Conservation (phyloP, 2,329 filamentous ascomycete species). For the Iodosphaeria phyllophila region DNA sequence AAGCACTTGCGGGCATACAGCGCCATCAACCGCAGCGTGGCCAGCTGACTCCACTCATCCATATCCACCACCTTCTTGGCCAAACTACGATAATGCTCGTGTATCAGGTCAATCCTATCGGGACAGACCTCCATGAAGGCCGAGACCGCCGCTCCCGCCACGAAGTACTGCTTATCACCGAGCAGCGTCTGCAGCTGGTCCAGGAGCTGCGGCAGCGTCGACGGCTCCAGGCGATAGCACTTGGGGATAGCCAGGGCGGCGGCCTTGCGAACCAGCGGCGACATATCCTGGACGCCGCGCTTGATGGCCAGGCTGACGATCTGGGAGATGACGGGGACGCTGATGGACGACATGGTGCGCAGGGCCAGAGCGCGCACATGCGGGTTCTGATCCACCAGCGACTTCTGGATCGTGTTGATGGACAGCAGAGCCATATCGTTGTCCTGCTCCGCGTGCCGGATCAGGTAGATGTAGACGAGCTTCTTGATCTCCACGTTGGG, state of each 20-base stretch:
- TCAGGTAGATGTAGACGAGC: slow-evolving; percentile 93
- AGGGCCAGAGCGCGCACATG: slow-evolving; percentile 82
- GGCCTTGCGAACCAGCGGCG: slow-evolving; percentile 77
- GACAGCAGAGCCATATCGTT: slow-evolving; percentile 88
- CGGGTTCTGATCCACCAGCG: slow-evolving; percentile 78
- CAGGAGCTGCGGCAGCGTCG: slow-evolving; percentile 64
- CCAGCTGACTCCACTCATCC: slow-evolving; percentile 95
- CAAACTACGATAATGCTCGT: slow-evolving; percentile 71
- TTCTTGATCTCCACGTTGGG: slow-evolving; percentile 93
- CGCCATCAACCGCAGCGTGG: slow-evolving; percentile 64
- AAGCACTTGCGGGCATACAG: slow-evolving; percentile 79
- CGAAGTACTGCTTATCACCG: slow-evolving; percentile 86
- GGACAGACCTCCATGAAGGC: slow-evolving; percentile 84
- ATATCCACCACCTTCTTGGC: slow-evolving; percentile 91
- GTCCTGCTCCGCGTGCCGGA: slow-evolving; percentile 90
- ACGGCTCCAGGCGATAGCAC: slow-evolving; percentile 80
- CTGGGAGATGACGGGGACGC: slow-evolving; percentile 94
- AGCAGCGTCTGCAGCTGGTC: slow-evolving; percentile 65
- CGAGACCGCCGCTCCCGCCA: slow-evolving; percentile 81
- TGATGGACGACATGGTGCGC: slow-evolving; percentile 91
- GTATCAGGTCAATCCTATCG: slow-evolving; percentile 70
- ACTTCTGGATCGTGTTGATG: slow-evolving; percentile 98
- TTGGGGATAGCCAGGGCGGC: slow-evolving; percentile 91
- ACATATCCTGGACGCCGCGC: slow-evolving; percentile 85
- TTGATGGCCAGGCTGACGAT: slow-evolving; percentile 95